Base-by-base conservation (phyloP, 768 basidiomycete species). In the Suillus tomentosus region DNA sequence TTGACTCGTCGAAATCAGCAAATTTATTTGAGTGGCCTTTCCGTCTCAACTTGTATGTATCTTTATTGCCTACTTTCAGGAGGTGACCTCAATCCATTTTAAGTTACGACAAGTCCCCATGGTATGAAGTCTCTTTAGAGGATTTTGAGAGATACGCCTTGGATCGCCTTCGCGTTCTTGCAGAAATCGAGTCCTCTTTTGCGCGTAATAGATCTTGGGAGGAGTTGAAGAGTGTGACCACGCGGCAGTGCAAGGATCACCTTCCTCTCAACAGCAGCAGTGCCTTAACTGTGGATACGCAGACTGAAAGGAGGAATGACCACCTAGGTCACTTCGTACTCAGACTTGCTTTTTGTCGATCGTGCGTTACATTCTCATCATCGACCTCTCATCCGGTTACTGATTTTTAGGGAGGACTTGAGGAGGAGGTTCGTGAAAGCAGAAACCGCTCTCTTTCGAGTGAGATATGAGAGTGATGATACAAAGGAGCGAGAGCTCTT, bases 71-170 rank as follows among this genome's bases (percentile, higher is more conserved):
- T 43, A 62, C 63, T 15, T 59, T 13, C 37, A 51, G 60, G 47
- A 62, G 43, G 58, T 34, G 47, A 62, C 51, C 19, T 62, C 66
- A 51, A 65, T 68, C 61, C 63, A 58, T 47, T 53, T 47, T 43
- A 61, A 97, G 95, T 76, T 99, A 99, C 72, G 90, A 96, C 69
- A 78, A 73, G 19, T 93, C 96, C 24, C 97, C 97, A 22, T 75
- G 84, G 17, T 89, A 88, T 62, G 95, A 99, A 70, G 89, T 99
- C 22, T 95, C 95, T 1, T 81, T 99, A 19, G 97, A 99, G 74
- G 92, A 98, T 67, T 99, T 99, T 69, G 97, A 99, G 74, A 88
- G 84, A 3, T 92, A 84, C 72, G 97, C 97, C 0, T 81, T 99
- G 24, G 88, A 96, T 68, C 81, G 97, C 43, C 83, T 99, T 39